A percentile compares a stretch with the other conserved stretches of the same genome.
These are phyloP conservation scores for Aspergillus homomorphus DNA, from an alignment of 495 filamentous ascomycete genomes.

Conservation along the genomic window DNA sequence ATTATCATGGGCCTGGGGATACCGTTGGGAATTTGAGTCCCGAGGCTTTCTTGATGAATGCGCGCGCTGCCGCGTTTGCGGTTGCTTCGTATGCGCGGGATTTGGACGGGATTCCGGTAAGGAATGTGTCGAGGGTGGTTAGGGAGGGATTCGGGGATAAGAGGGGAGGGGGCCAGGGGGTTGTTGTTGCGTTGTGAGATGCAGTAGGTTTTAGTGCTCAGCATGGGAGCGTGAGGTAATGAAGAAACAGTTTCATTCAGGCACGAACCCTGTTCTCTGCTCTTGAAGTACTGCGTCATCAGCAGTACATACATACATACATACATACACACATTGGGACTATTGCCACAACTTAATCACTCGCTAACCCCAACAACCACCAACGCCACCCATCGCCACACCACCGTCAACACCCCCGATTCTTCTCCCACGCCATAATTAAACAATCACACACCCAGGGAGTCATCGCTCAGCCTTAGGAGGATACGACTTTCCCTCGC, in stretches of 20 bases:
- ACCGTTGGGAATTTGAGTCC: constrained; percentile 56
- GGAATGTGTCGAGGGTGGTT: constrained; percentile 6
- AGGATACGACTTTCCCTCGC: constrained; percentile 59
- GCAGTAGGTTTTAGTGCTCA: too few species aligned
- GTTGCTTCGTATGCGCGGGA: constrained; percentile 60
- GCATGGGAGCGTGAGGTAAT: too few species aligned
- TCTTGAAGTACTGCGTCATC: too few species aligned
- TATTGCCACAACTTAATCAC: too few species aligned
- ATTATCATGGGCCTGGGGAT: constrained; percentile 62
- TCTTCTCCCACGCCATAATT: neutral
- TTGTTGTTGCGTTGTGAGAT: neutral
- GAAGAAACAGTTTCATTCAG: too few species aligned
- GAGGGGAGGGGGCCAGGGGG: neutral
- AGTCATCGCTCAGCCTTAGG: constrained; percentile 53
- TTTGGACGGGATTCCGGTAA: constrained; percentile 44
- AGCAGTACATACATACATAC: too few species aligned
- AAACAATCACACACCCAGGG: constrained; percentile 27
- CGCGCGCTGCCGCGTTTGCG: constrained; percentile 58
- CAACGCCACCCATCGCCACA: neutral
- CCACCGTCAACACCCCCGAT: neutral
- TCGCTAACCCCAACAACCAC: too few species aligned
- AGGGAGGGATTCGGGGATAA: constrained; percentile 1
- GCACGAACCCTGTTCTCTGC: too few species aligned
- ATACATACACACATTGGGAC: too few species aligned
- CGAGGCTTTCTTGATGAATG: constrained; percentile 58